Evolutionary conservation across 495 filamentous ascomycete genomes (phyloP), one percentile per base, ranked within the genome.

Genomic region (Trichodelitschia bisporula): DNA sequence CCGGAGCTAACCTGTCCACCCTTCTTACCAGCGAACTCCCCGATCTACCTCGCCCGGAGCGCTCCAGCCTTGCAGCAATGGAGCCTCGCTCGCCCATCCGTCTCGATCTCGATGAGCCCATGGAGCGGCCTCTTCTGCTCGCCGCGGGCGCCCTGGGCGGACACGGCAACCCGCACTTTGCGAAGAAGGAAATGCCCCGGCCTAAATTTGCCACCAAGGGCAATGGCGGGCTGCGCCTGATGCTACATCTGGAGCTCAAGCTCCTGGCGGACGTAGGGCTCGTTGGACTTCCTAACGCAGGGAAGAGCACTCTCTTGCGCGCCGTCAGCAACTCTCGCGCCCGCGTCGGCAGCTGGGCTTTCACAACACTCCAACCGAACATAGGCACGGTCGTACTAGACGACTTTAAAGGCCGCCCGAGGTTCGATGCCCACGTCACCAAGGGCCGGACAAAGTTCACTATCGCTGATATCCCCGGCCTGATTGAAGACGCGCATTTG

Each of bases 321-420:
- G 72, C 83, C 1, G 51, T 97, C 39, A 89, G 65, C 39, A 72
- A 76, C 39, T 82, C 77, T 49, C 67, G 77, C 27, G 74, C 89
- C 1, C 67, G 89, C 11, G 72, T 97, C 17, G 86, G 86, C 15
- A 66, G 78, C 43, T 97, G 86, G 86, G 86, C 79, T 13, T 97
- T 97, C 44, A 97, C 86, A 3, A 97, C 86, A 0, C 58, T 97
- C 4, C 71, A 77, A 25, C 86, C 86, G 0, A 91, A 82, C 42
- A 83, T 97, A 35, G 86, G 86, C 21, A 97, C 89, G 1, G 78
- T 95, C 10, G 72, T 93, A 4, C 58, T 95, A 18, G 86, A 93
- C 41, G 59, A 84, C 37, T 57, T 76, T 47, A 67, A 62, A 30
- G 79, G 86, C 3, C 61, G 77, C 1, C 61, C 72, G 1, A 49